phyloP scores from a whole-genome alignment of 1,284 basidiomycete species.

The Sporisorium iseilematis-ciliati region DNA sequence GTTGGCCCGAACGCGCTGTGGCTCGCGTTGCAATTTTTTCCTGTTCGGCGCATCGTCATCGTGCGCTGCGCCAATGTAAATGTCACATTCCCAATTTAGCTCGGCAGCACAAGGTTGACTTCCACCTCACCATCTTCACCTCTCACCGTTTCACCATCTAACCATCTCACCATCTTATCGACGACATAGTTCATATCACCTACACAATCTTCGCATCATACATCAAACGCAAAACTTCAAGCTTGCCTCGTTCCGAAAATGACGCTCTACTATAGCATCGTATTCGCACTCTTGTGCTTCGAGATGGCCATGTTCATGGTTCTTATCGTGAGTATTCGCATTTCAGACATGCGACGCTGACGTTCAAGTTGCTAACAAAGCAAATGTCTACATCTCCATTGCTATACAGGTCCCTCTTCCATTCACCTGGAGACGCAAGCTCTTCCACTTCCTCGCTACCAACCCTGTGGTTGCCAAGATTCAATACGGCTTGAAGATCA shows the following conservation, averaged over 20 bases:
- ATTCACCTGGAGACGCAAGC: slow-evolving; percentile 77
- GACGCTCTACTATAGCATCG: slow-evolving; percentile 69
- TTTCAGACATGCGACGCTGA: background rate
- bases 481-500: slow-evolving; percentile 82
- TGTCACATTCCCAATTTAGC: background rate
- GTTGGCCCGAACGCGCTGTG: slow-evolving; percentile 10
- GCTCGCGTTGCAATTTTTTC: background rate
- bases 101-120: background rate
- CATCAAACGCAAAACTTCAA: background rate
- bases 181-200: background rate
- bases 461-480: slow-evolving; percentile 71
- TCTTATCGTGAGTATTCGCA: slow-evolving; percentile 54
- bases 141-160: background rate
- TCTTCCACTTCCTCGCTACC: slow-evolving; percentile 81
- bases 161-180: background rate
- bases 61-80: background rate
- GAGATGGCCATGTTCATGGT: slow-evolving; percentile 69
- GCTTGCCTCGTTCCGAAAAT: slow-evolving; percentile 32
- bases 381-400: background rate
- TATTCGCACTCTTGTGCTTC: slow-evolving; percentile 65
- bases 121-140: background rate
- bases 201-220: background rate
- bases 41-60: background rate
- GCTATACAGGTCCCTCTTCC: slow-evolving; percentile 76
- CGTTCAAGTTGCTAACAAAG: background rate